Percentiles rank a stretch among this genome's conserved stretches.
phyloP scores from a whole-genome alignment of 148 eudicot species.

The Hydrangea macrophylla region DNA sequence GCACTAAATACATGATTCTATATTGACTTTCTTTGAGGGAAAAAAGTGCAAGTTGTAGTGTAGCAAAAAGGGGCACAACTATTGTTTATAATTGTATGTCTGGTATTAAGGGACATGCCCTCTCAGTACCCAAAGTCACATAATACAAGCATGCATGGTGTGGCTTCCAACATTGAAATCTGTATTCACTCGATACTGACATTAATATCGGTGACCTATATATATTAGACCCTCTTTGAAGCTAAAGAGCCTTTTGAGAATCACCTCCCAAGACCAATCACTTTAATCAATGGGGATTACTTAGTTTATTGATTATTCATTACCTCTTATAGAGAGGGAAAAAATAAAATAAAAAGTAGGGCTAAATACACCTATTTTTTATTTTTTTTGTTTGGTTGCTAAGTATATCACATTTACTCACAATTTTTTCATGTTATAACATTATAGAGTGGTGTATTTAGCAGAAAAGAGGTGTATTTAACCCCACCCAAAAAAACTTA shows the following conservation, averaged over 20 bases:
- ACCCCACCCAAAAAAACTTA: too few relatives aligned
- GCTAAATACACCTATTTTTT: too few relatives aligned
- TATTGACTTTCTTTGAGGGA: slow-evolving; percentile 1
- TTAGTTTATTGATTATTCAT: slow-evolving; percentile 7
- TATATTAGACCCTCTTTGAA: background rate
- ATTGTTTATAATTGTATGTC: background rate
- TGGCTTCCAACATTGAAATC: background rate
- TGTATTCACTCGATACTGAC: background rate
- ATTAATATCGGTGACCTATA: slow-evolving; percentile 1
- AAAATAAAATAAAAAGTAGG: too few relatives aligned
- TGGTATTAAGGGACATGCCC: background rate
- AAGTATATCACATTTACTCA: too few relatives aligned
- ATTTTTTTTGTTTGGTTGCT: too few relatives aligned
- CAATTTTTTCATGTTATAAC: too few relatives aligned
- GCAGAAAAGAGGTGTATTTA: too few relatives aligned
- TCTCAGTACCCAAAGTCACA: background rate
- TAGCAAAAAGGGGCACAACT: background rate
- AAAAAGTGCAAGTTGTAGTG: background rate
- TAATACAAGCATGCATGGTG: background rate
- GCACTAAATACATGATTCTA: background rate
- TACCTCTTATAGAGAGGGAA: background rate
- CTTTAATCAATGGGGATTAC: background rate
- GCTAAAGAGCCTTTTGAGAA: background rate
- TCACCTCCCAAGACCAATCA: background rate
- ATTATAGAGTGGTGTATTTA: too few relatives aligned